Conservation (phyloP, 257 asterid species). For the Capsicum chinense region DNA sequence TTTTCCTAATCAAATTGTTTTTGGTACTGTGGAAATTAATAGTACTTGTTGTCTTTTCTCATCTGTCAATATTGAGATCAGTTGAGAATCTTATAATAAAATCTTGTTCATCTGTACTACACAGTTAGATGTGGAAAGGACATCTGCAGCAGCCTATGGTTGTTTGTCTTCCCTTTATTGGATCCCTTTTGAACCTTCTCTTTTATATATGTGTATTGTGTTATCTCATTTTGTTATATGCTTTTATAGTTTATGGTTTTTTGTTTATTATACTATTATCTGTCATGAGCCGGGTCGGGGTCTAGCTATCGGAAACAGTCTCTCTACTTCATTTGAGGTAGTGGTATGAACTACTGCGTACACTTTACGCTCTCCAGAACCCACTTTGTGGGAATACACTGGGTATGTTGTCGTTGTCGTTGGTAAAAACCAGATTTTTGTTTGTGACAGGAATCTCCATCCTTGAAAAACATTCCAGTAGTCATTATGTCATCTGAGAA, state of each 20-base stretch:
- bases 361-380: no score
- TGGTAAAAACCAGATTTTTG: not conserved
- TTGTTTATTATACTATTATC: no score
- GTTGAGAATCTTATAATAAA: conserved; percentile 44
- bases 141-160: conserved; percentile 39
- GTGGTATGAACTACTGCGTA: no score
- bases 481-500: conserved; percentile 98
- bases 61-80: conserved; percentile 50
- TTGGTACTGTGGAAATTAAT: conserved; percentile 22
- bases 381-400: no score
- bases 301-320: no score
- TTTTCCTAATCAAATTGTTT: not conserved
- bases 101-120: not conserved
- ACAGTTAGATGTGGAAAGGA: conserved; percentile 31
- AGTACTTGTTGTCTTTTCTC: conserved; percentile 43
- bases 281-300: no score
- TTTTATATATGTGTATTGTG: not conserved
- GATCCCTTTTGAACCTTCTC: not conserved
- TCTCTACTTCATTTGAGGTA: no score
- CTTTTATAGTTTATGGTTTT: not conserved
- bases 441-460: conserved; percentile 75
- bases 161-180: conserved; percentile 7
- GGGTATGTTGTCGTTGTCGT: not conserved
- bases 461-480: conserved; percentile 83
- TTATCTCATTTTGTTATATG: no score